Percentiles rank a stretch among this genome's conserved stretches.
These are phyloP conservation scores for Aspergillus ellipticus DNA, from an alignment of 495 filamentous ascomycete genomes.

Conservation along the genomic window DNA sequence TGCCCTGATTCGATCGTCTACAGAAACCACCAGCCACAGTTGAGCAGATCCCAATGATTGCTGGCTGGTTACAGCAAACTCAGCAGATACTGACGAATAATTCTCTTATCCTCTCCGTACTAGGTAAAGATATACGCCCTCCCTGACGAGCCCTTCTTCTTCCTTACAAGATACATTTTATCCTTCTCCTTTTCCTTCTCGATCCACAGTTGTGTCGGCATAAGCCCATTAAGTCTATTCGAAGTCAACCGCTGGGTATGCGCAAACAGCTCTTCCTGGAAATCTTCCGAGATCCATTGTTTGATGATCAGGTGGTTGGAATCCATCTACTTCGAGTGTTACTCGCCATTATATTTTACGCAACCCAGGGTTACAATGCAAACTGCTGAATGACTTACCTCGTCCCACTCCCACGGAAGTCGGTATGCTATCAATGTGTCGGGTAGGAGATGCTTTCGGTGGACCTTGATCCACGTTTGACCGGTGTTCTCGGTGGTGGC, in stretches of 20 bases:
- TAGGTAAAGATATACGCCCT: slow-evolving; percentile 9
- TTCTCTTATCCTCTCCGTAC: no score
- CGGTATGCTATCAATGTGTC: slow-evolving; percentile 29
- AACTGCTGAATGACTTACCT: slow-evolving; percentile 18
- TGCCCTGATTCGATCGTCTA: no score
- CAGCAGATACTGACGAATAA: neutral
- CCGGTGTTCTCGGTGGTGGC: neutral
- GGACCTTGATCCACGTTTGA: slow-evolving; percentile 7
- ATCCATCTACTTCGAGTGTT: slow-evolving; percentile 35
- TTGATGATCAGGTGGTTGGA: slow-evolving; percentile 62
- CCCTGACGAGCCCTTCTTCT: slow-evolving; percentile 36
- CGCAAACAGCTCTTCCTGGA: slow-evolving; percentile 59
- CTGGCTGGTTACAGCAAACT: no score
- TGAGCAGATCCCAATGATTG: no score
- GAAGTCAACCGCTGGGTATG: slow-evolving; percentile 53
- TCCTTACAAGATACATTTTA: slow-evolving; percentile 47
- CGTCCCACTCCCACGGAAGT: slow-evolving; percentile 34
- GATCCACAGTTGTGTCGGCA: no score
- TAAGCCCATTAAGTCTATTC: slow-evolving; percentile 27
- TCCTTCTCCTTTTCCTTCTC: slow-evolving; percentile 32
- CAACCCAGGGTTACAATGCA: neutral
- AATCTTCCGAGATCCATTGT: slow-evolving; percentile 59
- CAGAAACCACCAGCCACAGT: no score
- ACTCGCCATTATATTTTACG: neutral
- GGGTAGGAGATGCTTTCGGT: slow-evolving; percentile 29